Base-by-base conservation (phyloP, 2,329 filamentous ascomycete species). In the Ascochyta lentis region DNA sequence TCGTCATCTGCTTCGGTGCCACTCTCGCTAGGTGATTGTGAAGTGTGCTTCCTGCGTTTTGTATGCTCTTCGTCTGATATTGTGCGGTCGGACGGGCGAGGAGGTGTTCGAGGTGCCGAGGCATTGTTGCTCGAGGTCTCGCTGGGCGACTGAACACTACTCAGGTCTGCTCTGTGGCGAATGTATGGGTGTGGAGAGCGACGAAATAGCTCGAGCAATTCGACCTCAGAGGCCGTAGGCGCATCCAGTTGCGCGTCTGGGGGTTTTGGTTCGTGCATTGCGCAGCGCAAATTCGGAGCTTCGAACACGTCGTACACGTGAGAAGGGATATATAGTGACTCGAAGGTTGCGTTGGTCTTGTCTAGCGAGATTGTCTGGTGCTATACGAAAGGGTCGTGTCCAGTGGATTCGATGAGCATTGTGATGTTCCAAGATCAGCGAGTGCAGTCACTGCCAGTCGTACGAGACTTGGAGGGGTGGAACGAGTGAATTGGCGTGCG, bases 1-100 rank as follows among this genome's bases (percentile, higher is more conserved):
- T 98, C 94, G 78, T 98, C 94, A 68, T 97, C 94, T 35, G 94
- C 94, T 73, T 98, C 94, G 16, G 93, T 96, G 23, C 94, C 94
- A 73, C 92, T 96, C 65, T 96, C 93, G 74, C 91, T 96, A 10
- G 85, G 85, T 34, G 72, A 74, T 33, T 67, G 68, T 9, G 71
- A 70, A 10, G 47, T 35, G n/a, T 41, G 38, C 61, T 69, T 74
- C 52, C 69, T 65, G 24, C 67, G 61, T 38, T 64, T 70, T 37
- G 64, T 63, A 15, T 59, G 58, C 54, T 71, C 67, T 42, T 66
- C 59, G 44, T 71, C 72, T 38, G 63, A 63, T 59, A 61, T 61
- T 56, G 63, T 63, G 51, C 58, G 51, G 44, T 60, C 53, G 15
- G 64, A 56, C 22, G 63, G 57, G 15, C 50, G 54, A 29, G 60